Conservation (phyloP, 2,329 filamentous ascomycete genomes). For the Colletotrichum gloeosporioides region DNA sequence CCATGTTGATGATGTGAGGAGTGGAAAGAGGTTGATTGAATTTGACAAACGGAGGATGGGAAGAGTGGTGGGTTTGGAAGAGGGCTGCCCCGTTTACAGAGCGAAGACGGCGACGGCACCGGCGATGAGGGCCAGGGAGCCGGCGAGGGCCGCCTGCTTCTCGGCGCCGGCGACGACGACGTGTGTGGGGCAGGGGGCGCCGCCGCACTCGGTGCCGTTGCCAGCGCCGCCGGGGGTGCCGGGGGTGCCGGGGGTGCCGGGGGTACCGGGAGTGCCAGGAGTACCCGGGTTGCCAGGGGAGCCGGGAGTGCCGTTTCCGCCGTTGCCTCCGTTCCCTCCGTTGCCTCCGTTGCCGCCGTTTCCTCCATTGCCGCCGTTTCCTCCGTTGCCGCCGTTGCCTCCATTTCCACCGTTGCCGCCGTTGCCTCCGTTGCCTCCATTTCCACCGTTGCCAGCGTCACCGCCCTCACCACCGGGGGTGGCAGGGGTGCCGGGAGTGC, state of each 20-base stretch:
- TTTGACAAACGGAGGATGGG: neutral
- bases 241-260: neutral
- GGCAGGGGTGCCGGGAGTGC: neutral
- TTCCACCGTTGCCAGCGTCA: neutral
- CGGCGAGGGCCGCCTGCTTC: neutral
- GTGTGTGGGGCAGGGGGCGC: neutral
- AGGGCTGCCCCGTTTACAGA: neutral
- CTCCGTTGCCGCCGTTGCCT: neutral
- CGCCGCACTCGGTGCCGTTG: neutral
- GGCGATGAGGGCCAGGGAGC: neutral
- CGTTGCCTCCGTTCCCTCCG: neutral
- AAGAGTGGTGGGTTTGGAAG: neutral
- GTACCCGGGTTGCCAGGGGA: neutral
- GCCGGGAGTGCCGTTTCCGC: neutral
- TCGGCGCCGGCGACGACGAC: slow-evolving; percentile 13
- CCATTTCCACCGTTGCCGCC: neutral
- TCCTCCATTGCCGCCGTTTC: neutral
- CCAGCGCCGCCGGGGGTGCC: neutral
- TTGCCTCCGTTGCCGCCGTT: neutral
- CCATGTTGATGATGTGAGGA: neutral
- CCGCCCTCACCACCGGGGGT: neutral
- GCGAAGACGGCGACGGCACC: slow-evolving; percentile 5
- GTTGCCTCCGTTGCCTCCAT: neutral
- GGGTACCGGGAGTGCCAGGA: neutral
- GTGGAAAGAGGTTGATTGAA: neutral